phyloP scores from a whole-genome alignment of 169 alveolate species.

The Hammondia hammondi region DNA sequence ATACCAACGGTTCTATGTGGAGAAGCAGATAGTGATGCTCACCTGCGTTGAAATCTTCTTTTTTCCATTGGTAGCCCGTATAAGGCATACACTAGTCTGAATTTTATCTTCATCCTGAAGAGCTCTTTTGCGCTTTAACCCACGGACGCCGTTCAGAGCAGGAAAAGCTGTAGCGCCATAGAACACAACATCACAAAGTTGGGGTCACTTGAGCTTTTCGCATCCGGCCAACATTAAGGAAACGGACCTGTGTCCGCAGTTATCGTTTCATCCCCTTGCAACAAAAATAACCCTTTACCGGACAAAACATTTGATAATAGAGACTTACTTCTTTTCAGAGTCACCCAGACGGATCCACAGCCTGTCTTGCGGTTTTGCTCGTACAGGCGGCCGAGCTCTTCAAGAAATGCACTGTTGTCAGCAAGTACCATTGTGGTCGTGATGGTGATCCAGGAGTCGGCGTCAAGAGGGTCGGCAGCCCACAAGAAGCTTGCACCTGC shows the following conservation, averaged over 20 bases:
- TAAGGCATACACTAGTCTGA: background rate
- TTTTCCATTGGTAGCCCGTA: constrained; percentile 39
- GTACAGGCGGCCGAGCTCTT: constrained; percentile 35
- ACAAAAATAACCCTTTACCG: background rate
- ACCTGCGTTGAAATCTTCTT: constrained; percentile 18
- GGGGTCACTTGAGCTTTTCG: background rate
- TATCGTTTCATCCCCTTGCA: too few species aligned
- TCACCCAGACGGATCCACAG: constrained; percentile 26
- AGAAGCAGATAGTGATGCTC: background rate
- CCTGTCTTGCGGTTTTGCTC: background rate
- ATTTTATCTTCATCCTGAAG: background rate
- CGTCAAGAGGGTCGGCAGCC: too few species aligned
- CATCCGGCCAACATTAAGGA: background rate
- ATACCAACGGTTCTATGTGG: background rate
- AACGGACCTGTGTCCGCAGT: background rate
- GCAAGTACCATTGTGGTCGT: background rate
- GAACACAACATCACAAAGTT: background rate
- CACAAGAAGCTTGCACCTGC: too few species aligned
- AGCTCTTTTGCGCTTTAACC: background rate
- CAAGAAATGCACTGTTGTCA: background rate
- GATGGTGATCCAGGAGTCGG: background rate
- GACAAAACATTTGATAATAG: background rate
- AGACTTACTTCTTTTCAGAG: constrained; percentile 14
- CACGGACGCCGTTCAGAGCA: constrained; percentile 16
- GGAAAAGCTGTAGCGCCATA: constrained; percentile 13